phyloP scores from a whole-genome alignment of 1,284 basidiomycete genomes.

The Malassezia caprae region DNA sequence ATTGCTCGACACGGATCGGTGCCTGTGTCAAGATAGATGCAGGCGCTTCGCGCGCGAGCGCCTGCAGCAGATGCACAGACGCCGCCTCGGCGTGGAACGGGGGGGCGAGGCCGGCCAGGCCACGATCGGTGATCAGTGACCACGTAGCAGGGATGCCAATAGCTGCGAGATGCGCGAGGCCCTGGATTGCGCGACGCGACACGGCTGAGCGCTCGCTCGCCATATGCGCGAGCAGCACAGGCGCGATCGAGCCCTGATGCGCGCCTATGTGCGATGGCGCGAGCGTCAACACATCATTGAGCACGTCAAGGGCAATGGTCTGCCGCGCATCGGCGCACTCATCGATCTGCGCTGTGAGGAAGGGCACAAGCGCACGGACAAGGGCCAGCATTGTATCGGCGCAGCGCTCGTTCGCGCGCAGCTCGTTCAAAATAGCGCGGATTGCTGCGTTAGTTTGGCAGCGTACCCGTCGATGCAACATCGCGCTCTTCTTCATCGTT shows the following conservation, averaged over 20 bases:
- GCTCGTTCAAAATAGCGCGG: constrained; percentile 4
- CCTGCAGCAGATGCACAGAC: constrained; percentile 67
- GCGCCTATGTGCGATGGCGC: background rate
- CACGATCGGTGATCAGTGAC: background rate
- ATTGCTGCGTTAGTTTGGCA: background rate
- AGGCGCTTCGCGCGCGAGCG: constrained; percentile 49
- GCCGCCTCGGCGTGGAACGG: constrained; percentile 49
- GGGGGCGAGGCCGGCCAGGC: constrained; percentile 1
- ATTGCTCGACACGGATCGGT: constrained; percentile 49
- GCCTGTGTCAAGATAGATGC: constrained; percentile 24
- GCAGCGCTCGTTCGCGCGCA: background rate
- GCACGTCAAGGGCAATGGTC: constrained; percentile 1
- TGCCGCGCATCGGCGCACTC: background rate
- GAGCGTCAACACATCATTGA: constrained; percentile 5
- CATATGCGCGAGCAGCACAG: constrained; percentile 5
- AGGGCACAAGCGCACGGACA: constrained; percentile 1
- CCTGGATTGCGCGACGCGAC: constrained; percentile 32
- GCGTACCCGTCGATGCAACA: constrained; percentile 70
- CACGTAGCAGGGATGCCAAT: constrained; percentile 26
- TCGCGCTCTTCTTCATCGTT: constrained; percentile 83
- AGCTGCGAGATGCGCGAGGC: constrained; percentile 61
- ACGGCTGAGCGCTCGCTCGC: constrained; percentile 22
- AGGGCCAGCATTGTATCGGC: background rate
- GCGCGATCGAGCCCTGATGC: background rate
- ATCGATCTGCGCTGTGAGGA: constrained; percentile 54